phyloP scores from a whole-genome alignment of 345 rosid genomes.

The Pistacia vera region DNA sequence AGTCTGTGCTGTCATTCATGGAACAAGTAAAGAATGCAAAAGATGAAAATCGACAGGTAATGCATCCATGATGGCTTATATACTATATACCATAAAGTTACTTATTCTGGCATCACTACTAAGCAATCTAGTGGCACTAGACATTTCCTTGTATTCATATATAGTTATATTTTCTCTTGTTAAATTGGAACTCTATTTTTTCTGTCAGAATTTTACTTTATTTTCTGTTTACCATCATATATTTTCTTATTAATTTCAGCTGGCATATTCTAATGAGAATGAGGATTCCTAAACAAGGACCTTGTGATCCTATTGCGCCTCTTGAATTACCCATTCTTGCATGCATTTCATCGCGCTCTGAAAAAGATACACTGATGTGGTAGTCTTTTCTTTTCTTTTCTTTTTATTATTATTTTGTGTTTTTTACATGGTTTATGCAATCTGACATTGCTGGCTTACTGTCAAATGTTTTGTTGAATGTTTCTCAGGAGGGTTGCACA shows the following conservation, averaged over 20 bases:
- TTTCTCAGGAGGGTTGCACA: slow-evolving; percentile 61
- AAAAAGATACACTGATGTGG: slow-evolving; percentile 44
- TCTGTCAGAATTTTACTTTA: not conserved
- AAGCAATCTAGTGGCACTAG: not conserved
- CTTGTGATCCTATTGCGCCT: slow-evolving; percentile 68
- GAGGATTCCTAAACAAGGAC: slow-evolving; percentile 53
- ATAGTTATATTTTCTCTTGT: not conserved
- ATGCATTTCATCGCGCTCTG: slow-evolving; percentile 65
- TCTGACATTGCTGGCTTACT: slow-evolving; percentile 5
- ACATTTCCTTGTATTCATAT: no score
- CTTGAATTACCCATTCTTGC: slow-evolving; percentile 78
- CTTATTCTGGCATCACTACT: not conserved
- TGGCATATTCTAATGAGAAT: slow-evolving; percentile 73
- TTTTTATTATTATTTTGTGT: slow-evolving; percentile 1
- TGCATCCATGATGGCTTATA: not conserved
- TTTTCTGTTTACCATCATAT: not conserved
- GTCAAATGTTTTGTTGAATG: slow-evolving; percentile 9
- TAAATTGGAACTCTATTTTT: no score
- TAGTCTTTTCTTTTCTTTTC: slow-evolving; percentile 24
- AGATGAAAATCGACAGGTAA: slow-evolving; percentile 77
- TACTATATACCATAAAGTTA: not conserved
- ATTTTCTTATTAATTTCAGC: slow-evolving; percentile 37
- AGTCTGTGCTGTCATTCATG: slow-evolving; percentile 51
- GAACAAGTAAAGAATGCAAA: slow-evolving; percentile 56
- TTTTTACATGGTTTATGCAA: slow-evolving; percentile 7